phyloP scores from a whole-genome alignment of 306 rosid genomes.

The Ochetophila trinervis region DNA sequence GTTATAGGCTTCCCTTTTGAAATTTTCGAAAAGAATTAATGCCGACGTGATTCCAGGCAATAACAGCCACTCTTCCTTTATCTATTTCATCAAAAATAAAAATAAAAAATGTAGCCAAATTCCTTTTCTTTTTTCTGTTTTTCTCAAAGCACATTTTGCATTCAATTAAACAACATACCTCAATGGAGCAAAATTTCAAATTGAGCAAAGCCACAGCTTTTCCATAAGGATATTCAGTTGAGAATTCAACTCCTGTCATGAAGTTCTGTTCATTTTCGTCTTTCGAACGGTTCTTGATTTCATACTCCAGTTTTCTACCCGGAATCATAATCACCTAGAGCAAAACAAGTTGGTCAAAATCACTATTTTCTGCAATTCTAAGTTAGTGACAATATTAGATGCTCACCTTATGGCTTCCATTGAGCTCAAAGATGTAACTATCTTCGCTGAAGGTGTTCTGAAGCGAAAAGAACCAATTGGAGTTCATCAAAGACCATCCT shows the following conservation, averaged over 20 bases:
- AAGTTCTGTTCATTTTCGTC: conserved; percentile 17
- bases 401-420: no score
- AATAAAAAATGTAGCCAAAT: neutral
- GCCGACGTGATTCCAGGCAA: conserved; percentile 37
- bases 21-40: conserved; percentile 27
- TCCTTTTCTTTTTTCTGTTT: neutral
- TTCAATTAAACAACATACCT: conserved; percentile 25
- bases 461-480: no score
- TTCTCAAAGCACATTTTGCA: neutral
- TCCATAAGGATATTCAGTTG: conserved; percentile 31
- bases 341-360: no score
- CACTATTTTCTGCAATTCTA: no score
- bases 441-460: no score
- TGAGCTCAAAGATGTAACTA: no score
- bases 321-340: no score
- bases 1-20: neutral
- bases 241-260: conserved; percentile 38
- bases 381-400: no score
- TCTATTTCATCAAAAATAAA: conserved; percentile 25
- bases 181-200: conserved; percentile 24
- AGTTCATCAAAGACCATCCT: no score
- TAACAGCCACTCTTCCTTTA: conserved; percentile 44
- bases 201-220: conserved; percentile 39
- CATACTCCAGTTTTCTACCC: no score
- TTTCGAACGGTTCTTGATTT: no score